Percentiles rank a stretch among this genome's conserved stretches.
phyloP scores from a whole-genome alignment of 2,329 filamentous ascomycete species.

The Talaromyces sp. region DNA sequence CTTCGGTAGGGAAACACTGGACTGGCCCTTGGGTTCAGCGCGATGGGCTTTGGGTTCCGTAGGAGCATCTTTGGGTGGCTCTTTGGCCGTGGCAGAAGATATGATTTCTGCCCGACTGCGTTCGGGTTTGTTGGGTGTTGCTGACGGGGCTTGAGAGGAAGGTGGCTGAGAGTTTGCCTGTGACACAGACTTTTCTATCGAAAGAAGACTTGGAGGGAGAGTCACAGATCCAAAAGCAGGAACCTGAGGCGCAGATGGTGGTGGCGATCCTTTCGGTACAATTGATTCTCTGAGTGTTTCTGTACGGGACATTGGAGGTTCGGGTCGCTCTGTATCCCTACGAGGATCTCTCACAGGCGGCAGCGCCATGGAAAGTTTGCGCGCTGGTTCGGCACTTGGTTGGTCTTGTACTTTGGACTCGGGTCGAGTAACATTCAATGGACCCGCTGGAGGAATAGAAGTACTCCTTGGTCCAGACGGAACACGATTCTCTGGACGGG shows the following conservation, averaged over 20 bases:
- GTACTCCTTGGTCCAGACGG: conserved; percentile 13
- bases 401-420: conserved; percentile 25
- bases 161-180: neutral
- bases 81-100: conserved; percentile 23
- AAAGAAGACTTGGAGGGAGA: conserved; percentile 22
- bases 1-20: conserved; percentile 23
- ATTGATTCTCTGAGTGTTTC: conserved; percentile 27
- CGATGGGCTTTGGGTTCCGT: conserved; percentile 43
- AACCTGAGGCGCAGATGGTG: conserved; percentile 38
- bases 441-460: conserved; percentile 7
- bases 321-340: conserved; percentile 30
- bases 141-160: neutral
- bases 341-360: conserved; percentile 22
- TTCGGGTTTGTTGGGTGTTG: conserved; percentile 1
- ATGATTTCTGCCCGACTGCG: conserved; percentile 18
- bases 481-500: conserved; percentile 20
- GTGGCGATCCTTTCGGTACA: conserved; percentile 31
- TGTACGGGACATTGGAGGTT: conserved; percentile 22
- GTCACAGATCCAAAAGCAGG: conserved; percentile 39
- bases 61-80: conserved; percentile 41
- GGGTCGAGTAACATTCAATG: conserved; percentile 12
- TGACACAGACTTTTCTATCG: conserved; percentile 19
- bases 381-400: conserved; percentile 19
- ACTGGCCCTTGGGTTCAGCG: conserved; percentile 20
- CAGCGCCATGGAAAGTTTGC: conserved; percentile 21